Evolutionary conservation across 2,329 filamentous ascomycete genomes (phyloP).

Genomic region (Lachnellula hyalina): DNA sequence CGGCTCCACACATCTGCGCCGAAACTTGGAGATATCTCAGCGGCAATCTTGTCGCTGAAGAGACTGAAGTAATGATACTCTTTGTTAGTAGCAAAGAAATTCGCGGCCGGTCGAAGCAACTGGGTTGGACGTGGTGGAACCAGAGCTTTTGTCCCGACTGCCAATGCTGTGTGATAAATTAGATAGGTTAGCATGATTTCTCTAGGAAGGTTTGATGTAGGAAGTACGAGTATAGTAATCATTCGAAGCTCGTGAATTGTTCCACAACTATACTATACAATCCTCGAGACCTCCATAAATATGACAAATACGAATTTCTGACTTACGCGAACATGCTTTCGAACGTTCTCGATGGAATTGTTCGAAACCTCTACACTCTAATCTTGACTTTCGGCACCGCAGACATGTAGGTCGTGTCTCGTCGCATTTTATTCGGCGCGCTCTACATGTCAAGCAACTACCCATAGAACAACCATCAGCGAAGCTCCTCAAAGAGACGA

Average conservation of each 20-base stretch:
- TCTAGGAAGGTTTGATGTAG: too few relatives aligned
- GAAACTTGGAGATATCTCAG: conserved; percentile 17
- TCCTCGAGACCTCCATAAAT: too few relatives aligned
- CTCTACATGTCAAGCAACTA: conserved; percentile 2
- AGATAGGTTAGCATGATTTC: not conserved
- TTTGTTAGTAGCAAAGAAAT: conserved; percentile 13
- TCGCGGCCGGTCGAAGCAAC: conserved; percentile 1
- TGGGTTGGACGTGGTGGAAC: conserved; percentile 9
- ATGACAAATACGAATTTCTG: too few relatives aligned
- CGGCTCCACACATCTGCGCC: conserved; percentile 14
- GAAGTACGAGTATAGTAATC: too few relatives aligned
- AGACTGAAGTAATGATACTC: conserved; percentile 18
- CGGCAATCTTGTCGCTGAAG: conserved; percentile 13
- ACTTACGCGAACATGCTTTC: not conserved
- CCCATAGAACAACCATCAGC: not conserved
- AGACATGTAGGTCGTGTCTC: conserved; percentile 3
- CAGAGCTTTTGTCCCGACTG: not conserved
- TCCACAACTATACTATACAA: too few relatives aligned
- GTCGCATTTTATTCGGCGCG: conserved; percentile 8
- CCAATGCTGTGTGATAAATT: not conserved
- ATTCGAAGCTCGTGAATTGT: too few relatives aligned
- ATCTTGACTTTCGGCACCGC: not conserved
- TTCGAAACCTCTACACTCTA: not conserved
- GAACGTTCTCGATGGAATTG: not conserved
- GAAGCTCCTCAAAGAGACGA: not conserved